These are phyloP conservation scores for Daedaleopsis sinensis DNA, from an alignment of 768 basidiomycete species.

Conservation along the genomic window DNA sequence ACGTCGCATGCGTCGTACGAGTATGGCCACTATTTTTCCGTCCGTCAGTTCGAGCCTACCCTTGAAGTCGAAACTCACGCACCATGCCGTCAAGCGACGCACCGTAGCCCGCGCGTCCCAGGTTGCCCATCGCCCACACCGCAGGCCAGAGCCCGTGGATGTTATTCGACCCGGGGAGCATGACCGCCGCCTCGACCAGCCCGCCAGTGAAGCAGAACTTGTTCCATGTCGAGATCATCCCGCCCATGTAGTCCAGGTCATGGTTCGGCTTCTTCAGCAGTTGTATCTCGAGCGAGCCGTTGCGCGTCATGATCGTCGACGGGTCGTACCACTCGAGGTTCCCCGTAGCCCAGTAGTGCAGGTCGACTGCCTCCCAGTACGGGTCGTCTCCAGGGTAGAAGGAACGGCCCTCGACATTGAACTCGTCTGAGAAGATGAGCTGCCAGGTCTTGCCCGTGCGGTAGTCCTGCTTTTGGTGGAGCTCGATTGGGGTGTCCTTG, in stretches of 20 bases:
- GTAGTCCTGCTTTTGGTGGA: constrained; percentile 36
- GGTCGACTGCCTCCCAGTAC: constrained; percentile 81
- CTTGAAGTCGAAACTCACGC: constrained; percentile 20
- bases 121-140: constrained; percentile 64
- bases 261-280: constrained; percentile 61
- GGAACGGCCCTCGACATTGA: constrained; percentile 67
- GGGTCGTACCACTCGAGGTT: constrained; percentile 86
- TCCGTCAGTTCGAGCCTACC: too few species aligned
- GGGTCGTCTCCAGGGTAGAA: constrained; percentile 80
- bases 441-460: constrained; percentile 36
- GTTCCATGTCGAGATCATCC: constrained; percentile 64
- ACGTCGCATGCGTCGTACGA: constrained; percentile 83
- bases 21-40: constrained; percentile 66
- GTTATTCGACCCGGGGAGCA: constrained; percentile 67
- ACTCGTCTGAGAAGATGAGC: constrained; percentile 86
- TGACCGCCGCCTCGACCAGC: constrained; percentile 63
- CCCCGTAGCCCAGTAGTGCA: constrained; percentile 74
- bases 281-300: constrained; percentile 44
- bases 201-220: constrained; percentile 93
- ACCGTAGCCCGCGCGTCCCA: constrained; percentile 87
- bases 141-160: constrained; percentile 51
- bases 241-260: constrained; percentile 39
- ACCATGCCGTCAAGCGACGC: constrained; percentile 84
- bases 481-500: constrained; percentile 50
- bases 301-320: constrained; percentile 48